Conservation (phyloP, 2,329 filamentous ascomycete genomes). For the Zarea fungicola region DNA sequence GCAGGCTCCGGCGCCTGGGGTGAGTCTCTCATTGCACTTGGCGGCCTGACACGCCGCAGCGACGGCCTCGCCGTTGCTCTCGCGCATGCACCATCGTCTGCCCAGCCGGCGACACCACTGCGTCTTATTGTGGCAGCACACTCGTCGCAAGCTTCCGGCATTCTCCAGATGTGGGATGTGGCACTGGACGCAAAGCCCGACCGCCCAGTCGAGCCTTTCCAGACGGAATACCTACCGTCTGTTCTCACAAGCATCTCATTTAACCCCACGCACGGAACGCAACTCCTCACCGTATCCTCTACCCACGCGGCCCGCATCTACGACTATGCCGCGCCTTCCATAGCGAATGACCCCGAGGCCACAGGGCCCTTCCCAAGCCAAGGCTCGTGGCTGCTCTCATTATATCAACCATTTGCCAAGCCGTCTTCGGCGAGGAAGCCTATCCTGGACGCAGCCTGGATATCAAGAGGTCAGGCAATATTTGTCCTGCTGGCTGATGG, state of each 20-base stretch:
- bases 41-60: slow-evolving; percentile 47
- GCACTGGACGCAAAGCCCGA: slow-evolving; percentile 37
- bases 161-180: slow-evolving; percentile 54
- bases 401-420: slow-evolving; percentile 53
- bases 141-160: slow-evolving; percentile 54
- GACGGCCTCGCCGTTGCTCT: slow-evolving; percentile 53
- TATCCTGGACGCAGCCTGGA: slow-evolving; percentile 59
- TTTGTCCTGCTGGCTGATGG: slow-evolving; percentile 56
- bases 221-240: slow-evolving; percentile 52
- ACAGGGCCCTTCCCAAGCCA: slow-evolving; percentile 49
- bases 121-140: slow-evolving; percentile 56
- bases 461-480: slow-evolving; percentile 54
- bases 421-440: slow-evolving; percentile 49
- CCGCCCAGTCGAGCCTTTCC: slow-evolving; percentile 45
- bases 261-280: slow-evolving; percentile 53
- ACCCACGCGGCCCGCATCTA: slow-evolving; percentile 56
- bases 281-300: slow-evolving; percentile 52
- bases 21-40: slow-evolving; percentile 50
- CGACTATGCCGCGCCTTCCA: slow-evolving; percentile 51
- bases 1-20: slow-evolving; percentile 60
- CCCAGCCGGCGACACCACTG: slow-evolving; percentile 29
- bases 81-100: slow-evolving; percentile 36
- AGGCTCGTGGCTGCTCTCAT: slow-evolving; percentile 59
- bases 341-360: slow-evolving; percentile 46
- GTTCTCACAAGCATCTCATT: slow-evolving; percentile 54